Evolutionary conservation across 371 early-diverging fungal genomes (phyloP).

Genomic region (Dipsacomyces acuminosporus): DNA sequence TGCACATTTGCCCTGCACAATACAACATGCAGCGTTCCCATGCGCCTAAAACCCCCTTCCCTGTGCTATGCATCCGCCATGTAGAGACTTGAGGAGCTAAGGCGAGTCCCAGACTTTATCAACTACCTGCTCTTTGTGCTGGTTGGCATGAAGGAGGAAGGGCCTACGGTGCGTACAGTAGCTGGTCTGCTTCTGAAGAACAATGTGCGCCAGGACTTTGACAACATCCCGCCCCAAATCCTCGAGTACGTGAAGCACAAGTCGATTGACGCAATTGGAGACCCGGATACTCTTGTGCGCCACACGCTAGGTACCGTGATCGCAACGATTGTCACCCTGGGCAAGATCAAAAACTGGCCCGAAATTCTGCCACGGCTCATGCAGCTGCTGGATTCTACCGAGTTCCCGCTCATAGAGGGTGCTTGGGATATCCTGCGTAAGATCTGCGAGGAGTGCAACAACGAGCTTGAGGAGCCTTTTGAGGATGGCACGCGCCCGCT

Average conservation of each 20-base stretch:
- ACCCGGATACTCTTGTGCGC: slow-evolving; percentile 60
- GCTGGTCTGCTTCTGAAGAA: slow-evolving; percentile 90
- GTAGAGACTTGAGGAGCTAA: slow-evolving; percentile 80
- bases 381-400: slow-evolving; percentile 63
- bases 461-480: slow-evolving; percentile 67
- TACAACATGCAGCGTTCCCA: not conserved
- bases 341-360: slow-evolving; percentile 72
- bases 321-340: slow-evolving; percentile 71
- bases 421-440: slow-evolving; percentile 80
- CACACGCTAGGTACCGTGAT: slow-evolving; percentile 79
- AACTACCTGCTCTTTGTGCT: slow-evolving; percentile 84
- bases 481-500: slow-evolving; percentile 66
- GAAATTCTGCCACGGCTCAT: slow-evolving; percentile 73
- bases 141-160: slow-evolving; percentile 58
- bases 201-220: slow-evolving; percentile 62
- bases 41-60: slow-evolving; percentile 9
- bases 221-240: slow-evolving; percentile 58
- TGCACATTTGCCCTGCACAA: not conserved
- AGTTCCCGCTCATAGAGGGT: slow-evolving; percentile 72
- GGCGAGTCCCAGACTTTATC: slow-evolving; percentile 81
- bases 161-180: slow-evolving; percentile 64
- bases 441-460: slow-evolving; percentile 88
- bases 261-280: slow-evolving; percentile 69
- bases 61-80: not conserved
- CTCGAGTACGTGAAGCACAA: slow-evolving; percentile 70